These are phyloP conservation scores for Dendrobium nobile DNA, from an alignment of 106 monocot genomes.

Conservation along the genomic window DNA sequence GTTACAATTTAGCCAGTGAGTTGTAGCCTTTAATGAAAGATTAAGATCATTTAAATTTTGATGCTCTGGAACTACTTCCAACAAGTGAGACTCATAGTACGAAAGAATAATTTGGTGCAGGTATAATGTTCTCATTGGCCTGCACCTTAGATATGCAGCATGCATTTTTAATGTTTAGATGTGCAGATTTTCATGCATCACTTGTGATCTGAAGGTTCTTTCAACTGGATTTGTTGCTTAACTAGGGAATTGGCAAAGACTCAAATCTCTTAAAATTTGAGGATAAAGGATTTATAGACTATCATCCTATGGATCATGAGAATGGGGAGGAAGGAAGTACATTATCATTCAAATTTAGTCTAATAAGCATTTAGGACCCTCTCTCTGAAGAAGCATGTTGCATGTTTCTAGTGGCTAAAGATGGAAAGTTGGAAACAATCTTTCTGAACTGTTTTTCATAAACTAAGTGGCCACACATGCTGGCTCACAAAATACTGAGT, in stretches of 20 bases:
- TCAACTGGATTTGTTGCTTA: not conserved
- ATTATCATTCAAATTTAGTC: not conserved
- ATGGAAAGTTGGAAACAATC: too few species aligned
- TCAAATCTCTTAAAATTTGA: not conserved
- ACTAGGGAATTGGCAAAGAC: not conserved
- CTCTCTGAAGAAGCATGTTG: not conserved
- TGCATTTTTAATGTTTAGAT: not conserved
- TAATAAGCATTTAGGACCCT: not conserved
- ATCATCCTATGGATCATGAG: not conserved
- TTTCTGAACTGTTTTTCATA: too few species aligned
- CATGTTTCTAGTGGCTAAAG: too few species aligned
- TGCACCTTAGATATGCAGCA: not conserved
- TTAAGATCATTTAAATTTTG: not conserved
- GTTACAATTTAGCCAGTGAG: not conserved
- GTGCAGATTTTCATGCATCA: not conserved
- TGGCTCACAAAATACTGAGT: too few species aligned
- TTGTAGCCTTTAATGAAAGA: not conserved
- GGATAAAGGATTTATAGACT: not conserved
- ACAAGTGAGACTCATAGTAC: not conserved
- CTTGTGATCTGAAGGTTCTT: not conserved
- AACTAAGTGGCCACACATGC: too few species aligned
- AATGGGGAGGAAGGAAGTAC: not conserved
- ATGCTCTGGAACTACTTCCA: not conserved
- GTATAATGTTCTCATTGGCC: too few species aligned
- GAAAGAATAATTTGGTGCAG: slow-evolving; percentile 1